A percentile compares a stretch with the other conserved stretches of the same genome.
Evolutionary conservation across 768 basidiomycete species (phyloP).

Genomic region (Xanthoconium purpureum): DNA sequence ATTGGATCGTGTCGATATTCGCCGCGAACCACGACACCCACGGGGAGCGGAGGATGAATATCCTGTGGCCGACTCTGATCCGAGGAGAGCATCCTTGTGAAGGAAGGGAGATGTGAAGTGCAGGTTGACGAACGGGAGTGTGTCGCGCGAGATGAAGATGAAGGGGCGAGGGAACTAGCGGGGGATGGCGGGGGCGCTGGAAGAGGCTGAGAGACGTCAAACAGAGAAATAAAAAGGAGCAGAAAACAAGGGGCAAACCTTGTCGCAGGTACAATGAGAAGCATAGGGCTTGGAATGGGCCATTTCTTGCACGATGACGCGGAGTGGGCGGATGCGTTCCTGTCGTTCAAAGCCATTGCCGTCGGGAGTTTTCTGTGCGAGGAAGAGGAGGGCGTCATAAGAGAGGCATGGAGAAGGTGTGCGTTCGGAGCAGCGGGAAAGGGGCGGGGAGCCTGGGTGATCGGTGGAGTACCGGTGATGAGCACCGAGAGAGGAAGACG

Average conservation of each 20-base stretch:
- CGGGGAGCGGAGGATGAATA: conserved; percentile 24
- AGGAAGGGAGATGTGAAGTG: conserved; percentile 32
- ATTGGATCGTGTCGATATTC: conserved; percentile 28
- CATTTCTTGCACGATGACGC: conserved; percentile 39
- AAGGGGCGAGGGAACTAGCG: conserved; percentile 24
- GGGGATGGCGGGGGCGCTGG: conserved; percentile 29
- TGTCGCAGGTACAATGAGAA: neutral
- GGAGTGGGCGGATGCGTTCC: conserved; percentile 34
- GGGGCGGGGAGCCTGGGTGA: conserved; percentile 30
- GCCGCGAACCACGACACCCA: conserved; percentile 30
- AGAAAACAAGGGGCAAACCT: conserved; percentile 3
- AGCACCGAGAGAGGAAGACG: conserved; percentile 32
- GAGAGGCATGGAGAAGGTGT: conserved; percentile 26
- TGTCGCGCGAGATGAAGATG: conserved; percentile 24
- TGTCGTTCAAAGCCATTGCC: conserved; percentile 21
- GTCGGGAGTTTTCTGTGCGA: conserved; percentile 6
- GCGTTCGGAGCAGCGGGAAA: conserved; percentile 27
- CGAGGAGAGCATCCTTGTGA: conserved; percentile 33
- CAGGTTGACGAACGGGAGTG: conserved; percentile 31
- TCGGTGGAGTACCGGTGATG: conserved; percentile 20
- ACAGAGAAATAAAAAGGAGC: neutral
- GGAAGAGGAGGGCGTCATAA: conserved; percentile 36
- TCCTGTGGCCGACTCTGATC: conserved; percentile 33
- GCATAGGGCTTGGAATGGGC: conserved; percentile 20
- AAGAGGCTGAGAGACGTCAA: conserved; percentile 14